Conservation (phyloP, 192 early-diverging fungal species). For the Jimgerdemannia flammicorona region DNA sequence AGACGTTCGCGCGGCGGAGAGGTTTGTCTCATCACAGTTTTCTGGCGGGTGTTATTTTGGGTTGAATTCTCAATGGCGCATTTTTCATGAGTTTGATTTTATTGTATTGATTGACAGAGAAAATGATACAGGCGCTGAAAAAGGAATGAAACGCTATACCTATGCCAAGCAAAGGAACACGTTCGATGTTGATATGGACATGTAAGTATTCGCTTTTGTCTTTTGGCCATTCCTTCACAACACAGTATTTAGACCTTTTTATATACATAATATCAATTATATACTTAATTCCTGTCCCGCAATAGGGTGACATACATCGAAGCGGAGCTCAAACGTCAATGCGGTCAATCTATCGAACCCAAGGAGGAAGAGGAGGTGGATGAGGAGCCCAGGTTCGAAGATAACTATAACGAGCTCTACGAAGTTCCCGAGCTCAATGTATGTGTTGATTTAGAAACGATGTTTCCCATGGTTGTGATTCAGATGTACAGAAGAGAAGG, state of each 20-base stretch:
- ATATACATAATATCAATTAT: no score
- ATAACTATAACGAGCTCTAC: slow-evolving; percentile 60
- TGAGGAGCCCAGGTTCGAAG: slow-evolving; percentile 32
- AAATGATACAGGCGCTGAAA: slow-evolving; percentile 30
- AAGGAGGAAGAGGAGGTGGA: slow-evolving; percentile 26
- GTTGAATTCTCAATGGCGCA: not conserved
- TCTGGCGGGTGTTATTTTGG: not conserved
- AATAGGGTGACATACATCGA: slow-evolving; percentile 82
- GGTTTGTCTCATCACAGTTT: no score
- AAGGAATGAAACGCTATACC: slow-evolving; percentile 50
- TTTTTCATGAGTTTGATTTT: no score
- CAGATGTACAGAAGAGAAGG: not conserved
- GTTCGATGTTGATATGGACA: slow-evolving; percentile 78
- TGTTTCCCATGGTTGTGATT: not conserved
- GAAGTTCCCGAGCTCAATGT: slow-evolving; percentile 60
- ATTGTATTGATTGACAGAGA: slow-evolving; percentile 6
- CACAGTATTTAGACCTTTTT: no score
- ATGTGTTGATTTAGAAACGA: not conserved
- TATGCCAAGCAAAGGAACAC: slow-evolving; percentile 74
- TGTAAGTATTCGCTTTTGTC: slow-evolving; percentile 27
- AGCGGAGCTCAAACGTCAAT: slow-evolving; percentile 59
- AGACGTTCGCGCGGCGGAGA: slow-evolving; percentile 49
- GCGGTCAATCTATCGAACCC: slow-evolving; percentile 38
- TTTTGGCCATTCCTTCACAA: no score
- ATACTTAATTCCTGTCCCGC: not conserved